phyloP scores from a whole-genome alignment of 805 yeast genomes.

The Lachancea thermotolerans region DNA sequence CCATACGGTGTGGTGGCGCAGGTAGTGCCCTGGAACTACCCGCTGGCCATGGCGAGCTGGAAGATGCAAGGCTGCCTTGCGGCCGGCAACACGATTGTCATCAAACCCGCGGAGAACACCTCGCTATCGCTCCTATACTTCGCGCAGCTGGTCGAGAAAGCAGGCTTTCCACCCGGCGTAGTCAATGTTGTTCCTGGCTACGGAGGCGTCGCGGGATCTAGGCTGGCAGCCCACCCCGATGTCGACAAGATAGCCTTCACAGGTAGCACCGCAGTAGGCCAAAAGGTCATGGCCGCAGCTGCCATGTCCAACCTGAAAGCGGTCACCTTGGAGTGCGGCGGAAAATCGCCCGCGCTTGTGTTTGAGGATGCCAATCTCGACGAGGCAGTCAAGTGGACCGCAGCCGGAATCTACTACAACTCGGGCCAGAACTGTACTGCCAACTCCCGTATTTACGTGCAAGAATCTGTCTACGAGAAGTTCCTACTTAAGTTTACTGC shows the following conservation, averaged over 20 bases:
- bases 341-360: slow-evolving; percentile 40
- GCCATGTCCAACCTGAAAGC: slow-evolving; percentile 35
- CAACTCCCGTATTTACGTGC: slow-evolving; percentile 49
- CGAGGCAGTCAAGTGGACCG: slow-evolving; percentile 39
- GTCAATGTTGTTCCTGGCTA: slow-evolving; percentile 38
- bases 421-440: slow-evolving; percentile 58
- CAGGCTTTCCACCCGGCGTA: slow-evolving; percentile 42
- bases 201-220: slow-evolving; percentile 36
- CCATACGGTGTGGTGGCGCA: slow-evolving; percentile 45
- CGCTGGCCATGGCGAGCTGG: slow-evolving; percentile 42
- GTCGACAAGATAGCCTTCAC: slow-evolving; percentile 44
- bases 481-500: slow-evolving; percentile 35
- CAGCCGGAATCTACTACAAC: slow-evolving; percentile 46
- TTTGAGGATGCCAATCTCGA: slow-evolving; percentile 39
- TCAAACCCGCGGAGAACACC: slow-evolving; percentile 41
- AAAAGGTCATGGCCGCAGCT: slow-evolving; percentile 34
- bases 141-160: slow-evolving; percentile 34
- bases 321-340: slow-evolving; percentile 41
- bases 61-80: slow-evolving; percentile 47
- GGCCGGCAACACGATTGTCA: slow-evolving; percentile 38
- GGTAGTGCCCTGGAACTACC: slow-evolving; percentile 44
- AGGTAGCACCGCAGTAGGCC: slow-evolving; percentile 43
- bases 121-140: slow-evolving; percentile 38
- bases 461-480: slow-evolving; percentile 43
- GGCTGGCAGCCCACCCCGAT: slow-evolving; percentile 36